Evolutionary conservation across 345 rosid genomes (phyloP), one percentile per base, ranked within the genome.

Genomic region (Excoecaria cochinchinensis): DNA sequence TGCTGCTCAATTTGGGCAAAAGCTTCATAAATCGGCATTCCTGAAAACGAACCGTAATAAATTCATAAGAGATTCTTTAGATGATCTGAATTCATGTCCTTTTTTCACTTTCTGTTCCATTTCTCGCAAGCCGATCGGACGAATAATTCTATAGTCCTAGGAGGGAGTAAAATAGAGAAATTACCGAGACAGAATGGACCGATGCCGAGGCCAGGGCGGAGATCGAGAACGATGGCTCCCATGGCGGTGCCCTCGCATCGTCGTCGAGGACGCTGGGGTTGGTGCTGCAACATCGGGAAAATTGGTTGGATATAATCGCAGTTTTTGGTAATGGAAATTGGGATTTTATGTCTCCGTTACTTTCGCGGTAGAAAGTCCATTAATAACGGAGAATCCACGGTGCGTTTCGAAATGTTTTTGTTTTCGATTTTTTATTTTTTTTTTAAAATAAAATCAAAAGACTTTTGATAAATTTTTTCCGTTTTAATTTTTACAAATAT

Each of bases 201-300:
- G 88, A 93, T 86, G 21, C 96, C 98, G 65, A 84, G 82, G 67
- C 99, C 96, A 44, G 98, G 98, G 0, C 89, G 92, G 84, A 95
- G 98, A 85, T 95, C 99, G 85, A 95, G 91, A 39, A 86, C 91
- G 77, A 92, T 90, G 79, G 91, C 90, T 67, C 99, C 98, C 97
- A 92, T 95, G 76, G 99, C 98, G 10, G 98, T 90, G 82, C 99
- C 97, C 84, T 95, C 98, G 76, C 90, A 93, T 67, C 96, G 96
- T 69, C 92, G 89, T 44, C 90, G 78, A 11, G 90, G 84, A 74
- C 95, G 86, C 88, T 86, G 95, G 52, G 61, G 77, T 24, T 55
- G 80, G n/a, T 53, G 77, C 42, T 79, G 77, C 6, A 62, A 56
- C 51, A 17, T 40, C 2, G 56, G 68, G 46, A 42, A 42, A 42